phyloP scores from a whole-genome alignment of 345 rosid genomes.

The Euclidium syriacum region DNA sequence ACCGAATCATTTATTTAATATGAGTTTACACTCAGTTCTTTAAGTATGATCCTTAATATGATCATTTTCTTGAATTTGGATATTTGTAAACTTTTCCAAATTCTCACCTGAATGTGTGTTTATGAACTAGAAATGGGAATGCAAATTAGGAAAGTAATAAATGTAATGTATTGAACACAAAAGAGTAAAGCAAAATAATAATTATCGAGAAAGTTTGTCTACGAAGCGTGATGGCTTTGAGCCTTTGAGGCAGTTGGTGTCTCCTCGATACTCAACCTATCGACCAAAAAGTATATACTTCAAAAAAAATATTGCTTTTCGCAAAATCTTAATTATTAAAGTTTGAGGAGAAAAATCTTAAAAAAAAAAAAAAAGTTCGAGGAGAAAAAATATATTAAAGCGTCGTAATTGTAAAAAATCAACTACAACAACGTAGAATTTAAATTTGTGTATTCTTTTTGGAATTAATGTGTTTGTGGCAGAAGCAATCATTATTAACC shows the following conservation, averaged over 20 bases:
- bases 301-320: neutral
- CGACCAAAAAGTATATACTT: slow-evolving; percentile 7
- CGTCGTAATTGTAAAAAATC: too few species aligned
- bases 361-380: too few species aligned
- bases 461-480: neutral
- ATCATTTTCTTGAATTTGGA: neutral
- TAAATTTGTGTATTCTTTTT: neutral
- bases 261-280: slow-evolving; percentile 21
- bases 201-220: slow-evolving; percentile 9
- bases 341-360: too few species aligned
- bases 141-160: neutral
- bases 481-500: neutral
- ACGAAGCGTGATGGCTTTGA: slow-evolving; percentile 10
- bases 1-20: too few species aligned
- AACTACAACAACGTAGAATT: neutral
- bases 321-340: neutral
- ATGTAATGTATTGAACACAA: neutral
- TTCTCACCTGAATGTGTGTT: neutral
- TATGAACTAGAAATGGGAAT: neutral
- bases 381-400: too few species aligned
- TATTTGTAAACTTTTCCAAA: neutral
- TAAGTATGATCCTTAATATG: too few species aligned
- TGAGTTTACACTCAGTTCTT: too few species aligned
- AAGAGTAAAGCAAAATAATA: neutral
- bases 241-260: slow-evolving; percentile 6